Percentiles rank a stretch among this genome's conserved stretches.
Evolutionary conservation across 495 filamentous ascomycete genomes (phyloP).

Genomic region (Neurospora sp.): DNA sequence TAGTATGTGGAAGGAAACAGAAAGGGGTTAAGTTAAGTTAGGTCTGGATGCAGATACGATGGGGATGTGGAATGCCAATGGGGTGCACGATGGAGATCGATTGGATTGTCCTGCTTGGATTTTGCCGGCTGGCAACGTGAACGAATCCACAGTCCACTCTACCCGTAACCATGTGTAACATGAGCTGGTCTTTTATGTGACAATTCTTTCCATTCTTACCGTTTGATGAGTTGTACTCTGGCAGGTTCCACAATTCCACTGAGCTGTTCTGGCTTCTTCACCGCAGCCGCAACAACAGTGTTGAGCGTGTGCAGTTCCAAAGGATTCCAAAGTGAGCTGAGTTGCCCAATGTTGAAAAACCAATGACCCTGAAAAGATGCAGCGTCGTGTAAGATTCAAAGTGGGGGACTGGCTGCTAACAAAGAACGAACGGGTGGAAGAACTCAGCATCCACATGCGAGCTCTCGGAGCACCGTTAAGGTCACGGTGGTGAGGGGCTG

Average conservation of each 20-base stretch:
- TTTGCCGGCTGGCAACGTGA: neutral
- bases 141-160: neutral
- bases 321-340: neutral
- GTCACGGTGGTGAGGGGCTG: neutral
- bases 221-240: neutral
- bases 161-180: neutral
- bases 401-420: neutral
- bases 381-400: neutral
- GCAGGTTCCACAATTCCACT: neutral
- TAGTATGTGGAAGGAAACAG: neutral
- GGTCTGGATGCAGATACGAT: neutral
- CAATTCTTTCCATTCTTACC: neutral
- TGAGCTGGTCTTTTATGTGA: neutral
- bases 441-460: no score
- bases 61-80: neutral
- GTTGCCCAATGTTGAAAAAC: neutral
- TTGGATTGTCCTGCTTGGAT: neutral
- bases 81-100: neutral
- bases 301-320: neutral
- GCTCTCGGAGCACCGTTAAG: neutral
- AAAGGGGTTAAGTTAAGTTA: neutral
- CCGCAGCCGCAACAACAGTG: neutral
- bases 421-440: neutral
- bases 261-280: neutral
- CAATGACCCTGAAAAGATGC: neutral